Evolutionary conservation across 768 basidiomycete species (phyloP).

Genomic region (Calvatia gigantea): DNA sequence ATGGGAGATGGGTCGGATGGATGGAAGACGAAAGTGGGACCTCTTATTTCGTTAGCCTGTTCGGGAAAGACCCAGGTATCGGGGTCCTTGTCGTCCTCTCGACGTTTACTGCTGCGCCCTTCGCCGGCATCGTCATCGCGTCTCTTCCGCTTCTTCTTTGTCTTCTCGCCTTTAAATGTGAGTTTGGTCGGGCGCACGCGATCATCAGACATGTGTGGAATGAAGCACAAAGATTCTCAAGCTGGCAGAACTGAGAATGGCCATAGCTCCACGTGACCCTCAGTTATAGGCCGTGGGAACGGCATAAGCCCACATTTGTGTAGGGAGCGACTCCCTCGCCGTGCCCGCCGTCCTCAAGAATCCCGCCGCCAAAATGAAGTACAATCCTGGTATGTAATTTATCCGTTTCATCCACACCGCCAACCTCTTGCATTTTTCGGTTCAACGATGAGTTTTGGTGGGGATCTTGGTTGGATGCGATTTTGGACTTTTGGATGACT

Average conservation of each 20-base stretch:
- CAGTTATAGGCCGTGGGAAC: constrained; percentile 34
- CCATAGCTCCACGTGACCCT: constrained; percentile 31
- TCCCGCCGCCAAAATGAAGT: constrained; percentile 61
- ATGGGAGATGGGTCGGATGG: constrained; percentile 79
- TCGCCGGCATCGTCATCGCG: constrained; percentile 51
- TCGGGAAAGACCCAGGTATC: constrained; percentile 83
- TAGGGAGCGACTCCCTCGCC: constrained; percentile 31
- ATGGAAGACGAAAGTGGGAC: constrained; percentile 83
- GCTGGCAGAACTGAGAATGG: constrained; percentile 15
- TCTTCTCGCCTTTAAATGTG: constrained; percentile 87
- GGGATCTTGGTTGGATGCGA: constrained; percentile 54
- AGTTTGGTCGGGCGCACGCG: constrained; percentile 72
- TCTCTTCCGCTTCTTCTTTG: constrained; percentile 77
- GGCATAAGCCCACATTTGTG: background rate
- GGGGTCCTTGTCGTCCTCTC: constrained; percentile 58
- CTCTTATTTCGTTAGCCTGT: constrained; percentile 68
- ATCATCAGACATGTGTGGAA: constrained; percentile 28
- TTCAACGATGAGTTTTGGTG: constrained; percentile 22
- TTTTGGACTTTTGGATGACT: constrained; percentile 19
- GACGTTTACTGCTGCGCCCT: constrained; percentile 43
- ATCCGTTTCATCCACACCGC: constrained; percentile 19
- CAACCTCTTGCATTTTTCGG: constrained; percentile 22
- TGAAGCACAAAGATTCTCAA: background rate
- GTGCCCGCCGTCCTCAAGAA: constrained; percentile 62
- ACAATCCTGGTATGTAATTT: constrained; percentile 70